Conservation (phyloP, 2,329 filamentous ascomycete species). For the Colletotrichum graminicola region DNA sequence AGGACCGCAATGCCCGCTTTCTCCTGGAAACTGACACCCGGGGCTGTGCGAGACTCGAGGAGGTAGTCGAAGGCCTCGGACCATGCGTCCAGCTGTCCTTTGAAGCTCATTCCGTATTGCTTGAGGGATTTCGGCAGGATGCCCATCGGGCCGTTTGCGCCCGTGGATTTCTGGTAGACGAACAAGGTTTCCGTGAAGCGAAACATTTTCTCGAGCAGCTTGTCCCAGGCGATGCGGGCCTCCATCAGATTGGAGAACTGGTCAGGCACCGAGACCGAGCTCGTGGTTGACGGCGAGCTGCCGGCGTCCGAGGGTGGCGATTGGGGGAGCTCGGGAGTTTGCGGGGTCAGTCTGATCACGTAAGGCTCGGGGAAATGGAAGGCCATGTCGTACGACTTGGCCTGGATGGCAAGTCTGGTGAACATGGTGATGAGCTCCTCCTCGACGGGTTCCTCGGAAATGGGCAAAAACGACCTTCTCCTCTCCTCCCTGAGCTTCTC, state of each 20-base stretch:
- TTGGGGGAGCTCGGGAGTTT: slow-evolving; percentile 50
- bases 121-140: slow-evolving; percentile 63
- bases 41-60: slow-evolving; percentile 61
- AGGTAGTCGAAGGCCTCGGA: slow-evolving; percentile 67
- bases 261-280: slow-evolving; percentile 55
- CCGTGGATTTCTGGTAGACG: slow-evolving; percentile 53
- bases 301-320: slow-evolving; percentile 58
- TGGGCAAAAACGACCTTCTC: slow-evolving; percentile 53
- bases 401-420: slow-evolving; percentile 72
- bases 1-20: slow-evolving; percentile 71
- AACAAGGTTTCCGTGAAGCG: slow-evolving; percentile 70
- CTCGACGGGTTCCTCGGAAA: slow-evolving; percentile 63
- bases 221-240: slow-evolving; percentile 69
- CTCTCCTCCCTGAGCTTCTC: slow-evolving; percentile 64
- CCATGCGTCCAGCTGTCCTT: slow-evolving; percentile 66
- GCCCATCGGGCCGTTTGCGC: slow-evolving; percentile 64
- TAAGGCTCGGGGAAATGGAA: slow-evolving; percentile 75
- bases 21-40: slow-evolving; percentile 65
- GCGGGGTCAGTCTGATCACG: slow-evolving; percentile 65
- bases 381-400: slow-evolving; percentile 76
- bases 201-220: slow-evolving; percentile 67
- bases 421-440: slow-evolving; percentile 74
- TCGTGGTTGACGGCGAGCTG: slow-evolving; percentile 56
- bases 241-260: slow-evolving; percentile 65
- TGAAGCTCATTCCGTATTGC: slow-evolving; percentile 62